Evolutionary conservation across 805 yeast genomes (phyloP).

Genomic region (Candida odintsovae): DNA sequence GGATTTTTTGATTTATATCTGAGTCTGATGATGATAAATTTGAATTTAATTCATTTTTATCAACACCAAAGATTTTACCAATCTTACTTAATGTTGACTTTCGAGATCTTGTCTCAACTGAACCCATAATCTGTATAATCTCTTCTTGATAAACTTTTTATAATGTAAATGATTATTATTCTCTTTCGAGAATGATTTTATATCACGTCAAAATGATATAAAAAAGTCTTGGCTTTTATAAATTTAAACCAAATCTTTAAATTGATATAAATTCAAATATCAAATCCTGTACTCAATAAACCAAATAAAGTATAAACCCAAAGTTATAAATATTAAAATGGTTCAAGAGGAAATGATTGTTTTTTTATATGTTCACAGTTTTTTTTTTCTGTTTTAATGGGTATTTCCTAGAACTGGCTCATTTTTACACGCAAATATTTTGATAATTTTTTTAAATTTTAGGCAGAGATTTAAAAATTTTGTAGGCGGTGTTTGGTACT

Average conservation of each 20-base stretch:
- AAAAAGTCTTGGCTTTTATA: no score
- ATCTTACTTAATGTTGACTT: constrained; percentile 25
- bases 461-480: not conserved
- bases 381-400: not conserved
- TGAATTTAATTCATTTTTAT: not conserved
- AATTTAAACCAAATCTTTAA: no score
- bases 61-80: constrained; percentile 24
- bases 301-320: no score
- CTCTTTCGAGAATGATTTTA: no score
- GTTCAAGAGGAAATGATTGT: no score
- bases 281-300: no score
- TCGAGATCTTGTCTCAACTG: constrained; percentile 19
- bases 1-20: not conserved
- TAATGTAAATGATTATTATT: no score
- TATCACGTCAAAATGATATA: no score
- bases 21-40: not conserved
- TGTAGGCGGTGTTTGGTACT: not conserved
- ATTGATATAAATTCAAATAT: no score
- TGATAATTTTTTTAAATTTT: no score
- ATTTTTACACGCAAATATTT: not conserved
- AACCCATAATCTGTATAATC: not conserved
- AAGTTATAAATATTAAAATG: no score
- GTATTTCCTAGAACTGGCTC: not conserved
- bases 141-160: no score
- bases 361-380: not conserved